Base-by-base conservation (phyloP, 192 early-diverging fungal genomes). In the Pilaira anomala region DNA sequence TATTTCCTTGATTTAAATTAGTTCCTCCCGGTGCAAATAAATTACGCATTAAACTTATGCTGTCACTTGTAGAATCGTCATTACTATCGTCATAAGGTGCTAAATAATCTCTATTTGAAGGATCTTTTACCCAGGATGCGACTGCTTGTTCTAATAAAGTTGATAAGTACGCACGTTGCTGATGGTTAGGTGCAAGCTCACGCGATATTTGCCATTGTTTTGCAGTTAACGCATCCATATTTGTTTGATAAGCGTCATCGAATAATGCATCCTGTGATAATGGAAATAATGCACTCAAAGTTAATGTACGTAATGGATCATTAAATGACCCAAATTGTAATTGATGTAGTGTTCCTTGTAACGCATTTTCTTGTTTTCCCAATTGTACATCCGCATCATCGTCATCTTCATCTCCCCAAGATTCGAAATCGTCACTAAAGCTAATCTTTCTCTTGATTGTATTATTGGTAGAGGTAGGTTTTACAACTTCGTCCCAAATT, bases 241-340 rank as follows among this genome's bases (percentile, higher is more conserved):
- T 74, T 6, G 69, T 58, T 46, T 63, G 59, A 25, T 75, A 52
- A 1, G 61, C 67, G 53, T 75, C 71, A 25, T 80, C 79, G 7
- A 68, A 28, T 57, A 78, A 77, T 7, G 69, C 28, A 14, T 68
- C 48, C 1, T 69, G 67, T 0, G 76, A 65, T 1, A 72, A 60
- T 2, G 78, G 80, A 62, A 84, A 84, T 2, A 76, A 60, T 19
- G 80, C 76, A 26, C 58, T 67, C 0, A 84, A 62, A 1, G 71
- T 71, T 11, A 84, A 16, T 1, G 80, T 78, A 21, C 69, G 65
- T n/a, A 84, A 58, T 24, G 80, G 83, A 51, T 84, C 83, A 18
- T 84, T 81, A 3, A 55, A 66, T n/a, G 83, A 73, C 4, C 83
- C 83, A 60, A 84, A 84, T 7, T 75, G 75, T 53, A 84, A 51